phyloP scores from a whole-genome alignment of 176 grass and related monocot species.

The Saccharum spontaneum region DNA sequence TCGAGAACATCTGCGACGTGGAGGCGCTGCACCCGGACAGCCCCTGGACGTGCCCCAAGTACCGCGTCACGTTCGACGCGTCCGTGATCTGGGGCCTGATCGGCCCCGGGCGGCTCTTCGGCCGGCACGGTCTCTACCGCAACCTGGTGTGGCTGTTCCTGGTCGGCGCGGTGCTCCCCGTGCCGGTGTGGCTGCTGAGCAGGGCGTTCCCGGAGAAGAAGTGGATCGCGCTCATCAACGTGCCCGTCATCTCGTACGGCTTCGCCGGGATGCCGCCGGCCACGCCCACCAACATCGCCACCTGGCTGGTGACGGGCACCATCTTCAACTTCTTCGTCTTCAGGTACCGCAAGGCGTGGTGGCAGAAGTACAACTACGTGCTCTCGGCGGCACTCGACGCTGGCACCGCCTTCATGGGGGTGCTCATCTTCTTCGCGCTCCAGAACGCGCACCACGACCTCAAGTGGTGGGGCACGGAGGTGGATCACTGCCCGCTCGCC shows the following conservation, averaged over 20 bases:
- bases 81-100: conserved; percentile 98
- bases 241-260: conserved; percentile 93
- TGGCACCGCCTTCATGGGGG: conserved; percentile 95
- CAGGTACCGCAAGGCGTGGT: conserved; percentile 87
- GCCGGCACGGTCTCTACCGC: conserved; percentile 69
- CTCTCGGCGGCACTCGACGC: conserved; percentile 94
- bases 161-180: conserved; percentile 74
- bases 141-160: conserved; percentile 99
- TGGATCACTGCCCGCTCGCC: conserved; percentile 92
- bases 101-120: conserved; percentile 75
- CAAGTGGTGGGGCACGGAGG: conserved; percentile 90
- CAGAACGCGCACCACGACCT: conserved; percentile 79
- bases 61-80: conserved; percentile 91
- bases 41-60: conserved; percentile 99
- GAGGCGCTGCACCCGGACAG: conserved; percentile 85
- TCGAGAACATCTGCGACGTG: conserved; percentile 95
- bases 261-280: conserved; percentile 99
- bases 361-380: conserved; percentile 99
- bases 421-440: conserved; percentile 94
- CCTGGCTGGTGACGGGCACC: conserved; percentile 88
- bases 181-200: conserved; percentile 89
- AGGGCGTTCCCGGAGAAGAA: conserved; percentile 88
- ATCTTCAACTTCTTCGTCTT: conserved; percentile 98
- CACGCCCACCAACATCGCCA: conserved; percentile 96
- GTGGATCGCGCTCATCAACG: conserved; percentile 94